Evolutionary conservation across 441 rosid species (phyloP), one percentile per base, ranked within the genome.

Genomic region (Gossypium schwendimanii): DNA sequence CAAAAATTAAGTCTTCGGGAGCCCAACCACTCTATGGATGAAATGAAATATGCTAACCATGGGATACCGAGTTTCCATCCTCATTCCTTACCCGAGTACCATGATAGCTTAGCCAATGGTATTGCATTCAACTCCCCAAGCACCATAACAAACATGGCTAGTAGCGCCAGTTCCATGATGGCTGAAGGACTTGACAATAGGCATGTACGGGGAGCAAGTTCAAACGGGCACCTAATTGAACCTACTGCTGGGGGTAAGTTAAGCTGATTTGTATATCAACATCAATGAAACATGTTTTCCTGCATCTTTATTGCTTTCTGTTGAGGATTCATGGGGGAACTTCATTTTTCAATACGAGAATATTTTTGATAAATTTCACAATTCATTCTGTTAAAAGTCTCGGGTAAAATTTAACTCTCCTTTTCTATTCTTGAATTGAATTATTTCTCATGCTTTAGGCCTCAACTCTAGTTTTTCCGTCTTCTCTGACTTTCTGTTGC

Each of bases 231-330:
- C 69, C 69, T 83, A 71, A 73, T 85, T 85, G 93, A 90, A 75
- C 84, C 84, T 73, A 86, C 77, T 72, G 86, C 92, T 75, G 91
- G 89, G 44, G 90, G 99, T 95, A 84, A 80, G 90, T 86, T 81
- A 72, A 9, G 67, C 50, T 74, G 65, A 75, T 75, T 77, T 24
- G 33, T 20, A 15, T 71, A 41, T 59, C 41, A 39, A 71, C 18
- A 24, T 41, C 60, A 69, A 14, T 68, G 60, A 68, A 50, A 26
- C 24, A 52, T 52, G 6, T 9, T 26, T 49, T 50, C 47, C 28
- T 17, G n/a, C 60, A 28, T 68, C 28, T 68, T 52, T 50, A 20
- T 50, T 49, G 58, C 71, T 15, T 15, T 68, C 24, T 15, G 71
- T 17, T n/a, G 70, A 10, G 41, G 39, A 24, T 49, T 66, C 41